phyloP scores from a whole-genome alignment of 805 yeast species.

The Yarrowia osloensis region DNA sequence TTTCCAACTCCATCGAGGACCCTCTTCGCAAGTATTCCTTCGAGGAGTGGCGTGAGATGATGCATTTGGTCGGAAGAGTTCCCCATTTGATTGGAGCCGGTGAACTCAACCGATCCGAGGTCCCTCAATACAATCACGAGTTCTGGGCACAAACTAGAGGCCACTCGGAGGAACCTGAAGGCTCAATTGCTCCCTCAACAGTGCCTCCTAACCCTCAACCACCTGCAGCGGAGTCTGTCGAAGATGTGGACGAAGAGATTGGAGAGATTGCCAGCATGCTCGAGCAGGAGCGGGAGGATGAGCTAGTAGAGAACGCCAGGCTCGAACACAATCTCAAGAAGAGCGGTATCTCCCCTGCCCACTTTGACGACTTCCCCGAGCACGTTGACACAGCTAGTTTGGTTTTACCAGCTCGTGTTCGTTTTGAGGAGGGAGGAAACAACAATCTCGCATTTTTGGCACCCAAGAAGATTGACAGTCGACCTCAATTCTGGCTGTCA shows the following conservation, averaged over 20 bases:
- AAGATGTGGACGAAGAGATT: slow-evolving; percentile 9
- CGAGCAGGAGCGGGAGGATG: slow-evolving; percentile 22
- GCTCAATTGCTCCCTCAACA: not conserved
- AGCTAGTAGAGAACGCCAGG: not conserved
- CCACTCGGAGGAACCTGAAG: not conserved
- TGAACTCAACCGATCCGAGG: slow-evolving; percentile 47
- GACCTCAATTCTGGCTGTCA: slow-evolving; percentile 55
- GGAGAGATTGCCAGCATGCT: slow-evolving; percentile 22
- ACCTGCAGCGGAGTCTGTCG: not conserved
- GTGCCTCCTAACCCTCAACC: not conserved
- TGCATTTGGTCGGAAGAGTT: slow-evolving; percentile 36
- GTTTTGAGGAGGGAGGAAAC: slow-evolving; percentile 55
- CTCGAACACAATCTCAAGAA: slow-evolving; percentile 9
- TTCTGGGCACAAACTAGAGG: slow-evolving; percentile 26
- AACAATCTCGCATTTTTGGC: slow-evolving; percentile 34
- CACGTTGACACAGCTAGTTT: not conserved
- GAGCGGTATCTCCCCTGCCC: not conserved
- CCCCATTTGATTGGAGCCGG: slow-evolving; percentile 57
- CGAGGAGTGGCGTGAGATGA: slow-evolving; percentile 53
- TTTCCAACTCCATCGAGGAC: slow-evolving; percentile 31
- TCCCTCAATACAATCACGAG: slow-evolving; percentile 12
- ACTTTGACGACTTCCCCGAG: slow-evolving; percentile 10
- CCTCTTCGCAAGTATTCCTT: slow-evolving; percentile 50
- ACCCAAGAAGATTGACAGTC: slow-evolving; percentile 35
- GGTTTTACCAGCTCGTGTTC: slow-evolving; percentile 43